Base-by-base conservation (phyloP, 2,329 filamentous ascomycete species). In the Periconia sp. region DNA sequence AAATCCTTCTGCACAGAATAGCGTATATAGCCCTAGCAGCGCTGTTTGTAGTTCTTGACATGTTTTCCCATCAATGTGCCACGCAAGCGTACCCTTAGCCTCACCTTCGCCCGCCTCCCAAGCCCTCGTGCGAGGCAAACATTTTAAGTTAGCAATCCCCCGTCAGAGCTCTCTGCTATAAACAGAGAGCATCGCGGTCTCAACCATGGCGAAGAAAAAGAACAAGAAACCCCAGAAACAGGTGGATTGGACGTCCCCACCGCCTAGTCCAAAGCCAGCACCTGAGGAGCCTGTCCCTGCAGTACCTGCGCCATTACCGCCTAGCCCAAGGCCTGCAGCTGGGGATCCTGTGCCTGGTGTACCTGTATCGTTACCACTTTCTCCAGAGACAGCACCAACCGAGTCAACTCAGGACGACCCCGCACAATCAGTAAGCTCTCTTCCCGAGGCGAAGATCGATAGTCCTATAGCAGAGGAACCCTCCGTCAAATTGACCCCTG, bases 21-120 rank as follows among this genome's bases (percentile, higher is more conserved):
- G 57, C 42, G 58, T 68, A 66, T 68, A 66, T 69, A 67, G 59
- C 48, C 58, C 43, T 59, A 53, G 16, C 57, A 57, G 54, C 63
- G 63, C 65, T 66, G 59, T 58, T 53, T 53, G 52, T 53, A 54
- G 48, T 53, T 37, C 46, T 48, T 43, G 57, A 56, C 53, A 59
- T 56, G 55, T 57, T 66, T 56, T 48, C 55, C 49, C 50, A 50
- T 59, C 55, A 48, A 52, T 56, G 63, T 68, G 65, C 68, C 63
- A 69, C 67, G 66, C 64, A 65, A 65, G 61, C 65, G 66, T 47
- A 57, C 54, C 41, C 43, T 40, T 54, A 57, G 58, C 61, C 52
- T 56, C 48, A 56, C 53, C 44, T 53, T 44, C 52, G 54, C 35
- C 48, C 36, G 47, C 29, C 43, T 38, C 43, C 42, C 18, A 43